Base-by-base conservation (phyloP, 768 basidiomycete genomes). In the Russula earlei region DNA sequence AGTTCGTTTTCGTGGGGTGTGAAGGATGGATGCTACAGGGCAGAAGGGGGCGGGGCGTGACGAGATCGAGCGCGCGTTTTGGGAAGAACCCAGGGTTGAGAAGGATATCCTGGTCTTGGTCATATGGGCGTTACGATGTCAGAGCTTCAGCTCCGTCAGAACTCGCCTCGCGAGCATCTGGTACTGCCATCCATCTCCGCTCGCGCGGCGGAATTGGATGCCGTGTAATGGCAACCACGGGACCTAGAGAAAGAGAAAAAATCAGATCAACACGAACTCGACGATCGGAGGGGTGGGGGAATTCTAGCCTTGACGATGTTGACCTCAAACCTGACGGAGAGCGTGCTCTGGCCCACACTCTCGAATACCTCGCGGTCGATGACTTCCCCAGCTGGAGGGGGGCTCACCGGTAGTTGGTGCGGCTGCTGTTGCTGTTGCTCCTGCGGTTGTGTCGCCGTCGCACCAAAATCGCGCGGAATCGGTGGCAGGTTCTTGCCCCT, bases 141-240 rank as follows among this genome's bases (percentile, higher is more conserved):
- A 91, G 75, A 92, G 72, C 71, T 91, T 91, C 67, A 92, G 77
- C 69, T 92, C 90, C 37, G 89, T 92, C 63, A 92, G 71, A 38
- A 92, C 90, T 56, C 89, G 78, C 62, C 89, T 78, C 22, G 90
- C 93, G 38, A 98, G 78, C 89, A 92, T 92, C 68, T 94, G 91
- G 70, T 98, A 97, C 70, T 96, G 92, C 93, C 93, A 97, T 0
- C 87, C 89, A 62, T 95, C 90, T 1, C 94, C 94, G 25, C 87
- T 81, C 1, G 84, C 80, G 58, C 95, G 78, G 46, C 95, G 83
- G 74, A 97, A 98, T 66, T 98, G 95, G 43, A 98, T 87, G 3
- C 95, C 94, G 69, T 97, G 89, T 19, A 98, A 71, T 3, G 92
- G 91, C 47, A 97, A 73, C 84, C 85, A 91, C 43, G 92, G 92